These are phyloP conservation scores for Neurospora sp. DNA, from an alignment of 495 filamentous ascomycete genomes.

Conservation along the genomic window DNA sequence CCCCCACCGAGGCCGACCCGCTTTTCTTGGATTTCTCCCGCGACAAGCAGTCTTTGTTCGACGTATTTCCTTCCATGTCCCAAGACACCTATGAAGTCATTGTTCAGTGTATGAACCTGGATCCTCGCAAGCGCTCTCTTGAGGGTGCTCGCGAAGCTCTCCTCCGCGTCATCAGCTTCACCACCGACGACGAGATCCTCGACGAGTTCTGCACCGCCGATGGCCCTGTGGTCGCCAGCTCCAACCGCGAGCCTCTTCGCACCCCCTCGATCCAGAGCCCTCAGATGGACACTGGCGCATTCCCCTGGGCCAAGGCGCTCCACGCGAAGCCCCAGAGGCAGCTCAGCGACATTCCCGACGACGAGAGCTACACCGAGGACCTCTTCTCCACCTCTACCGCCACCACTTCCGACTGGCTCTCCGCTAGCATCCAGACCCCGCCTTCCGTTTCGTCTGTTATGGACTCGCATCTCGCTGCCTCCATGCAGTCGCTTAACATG, in stretches of 20 bases:
- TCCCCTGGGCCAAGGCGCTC: conserved; percentile 91
- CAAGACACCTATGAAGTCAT: conserved; percentile 94
- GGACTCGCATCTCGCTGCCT: conserved; percentile 64
- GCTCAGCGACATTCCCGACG: conserved; percentile 75
- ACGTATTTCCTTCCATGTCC: conserved; percentile 97
- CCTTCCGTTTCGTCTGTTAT: conserved; percentile 65
- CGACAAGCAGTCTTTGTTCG: conserved; percentile 90
- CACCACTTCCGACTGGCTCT: conserved; percentile 58
- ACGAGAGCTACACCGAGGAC: conserved; percentile 70
- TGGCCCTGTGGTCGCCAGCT: conserved; percentile 58
- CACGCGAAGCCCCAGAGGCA: conserved; percentile 73
- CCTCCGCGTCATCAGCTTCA: conserved; percentile 75
- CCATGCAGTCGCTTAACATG: conserved; percentile 48
- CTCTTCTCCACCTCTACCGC: conserved; percentile 75
- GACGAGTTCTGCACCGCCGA: conserved; percentile 92
- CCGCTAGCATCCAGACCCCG: conserved; percentile 53
- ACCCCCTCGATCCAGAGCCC: conserved; percentile 93
- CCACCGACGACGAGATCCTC: conserved; percentile 69
- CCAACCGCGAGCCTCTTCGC: conserved; percentile 89
- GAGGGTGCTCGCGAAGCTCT: conserved; percentile 65
- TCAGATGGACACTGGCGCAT: conserved; percentile 64
- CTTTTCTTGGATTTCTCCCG: conserved; percentile 85
- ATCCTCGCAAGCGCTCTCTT: conserved; percentile 82
- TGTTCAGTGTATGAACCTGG: conserved; percentile 74
- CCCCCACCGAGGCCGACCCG: conserved; percentile 74